Percentiles rank a stretch among this genome's conserved stretches.
Conservation (phyloP, 345 rosid genomes). For the rapeseed (Brassica napus) region DNA sequence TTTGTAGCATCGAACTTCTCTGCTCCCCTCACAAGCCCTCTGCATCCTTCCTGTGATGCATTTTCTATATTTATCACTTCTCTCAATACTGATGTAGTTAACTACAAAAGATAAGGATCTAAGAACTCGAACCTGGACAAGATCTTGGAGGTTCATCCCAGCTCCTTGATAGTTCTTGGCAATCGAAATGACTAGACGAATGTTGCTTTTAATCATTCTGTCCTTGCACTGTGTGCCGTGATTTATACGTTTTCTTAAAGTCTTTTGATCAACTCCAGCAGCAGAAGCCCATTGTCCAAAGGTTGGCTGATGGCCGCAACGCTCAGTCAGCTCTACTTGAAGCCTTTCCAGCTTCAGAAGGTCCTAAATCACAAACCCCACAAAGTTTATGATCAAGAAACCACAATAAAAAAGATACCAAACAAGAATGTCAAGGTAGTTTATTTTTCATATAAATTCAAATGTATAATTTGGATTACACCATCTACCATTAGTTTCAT, state of each 20-base stretch:
- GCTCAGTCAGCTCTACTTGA: slow-evolving; percentile 65
- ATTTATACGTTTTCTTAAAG: slow-evolving; percentile 68
- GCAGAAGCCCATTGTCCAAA: slow-evolving; percentile 92
- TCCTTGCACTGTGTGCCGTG: slow-evolving; percentile 78
- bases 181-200: slow-evolving; percentile 93
- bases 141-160: slow-evolving; percentile 94
- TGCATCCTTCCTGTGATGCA: slow-evolving; percentile 79
- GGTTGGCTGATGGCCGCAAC: slow-evolving; percentile 72
- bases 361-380: slow-evolving; percentile 49
- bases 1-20: slow-evolving; percentile 95
- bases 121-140: slow-evolving; percentile 69
- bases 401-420: slow-evolving; percentile 19
- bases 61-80: not conserved
- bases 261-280: slow-evolving; percentile 73
- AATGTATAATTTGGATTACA: not conserved
- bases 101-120: not conserved
- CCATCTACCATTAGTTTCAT: slow-evolving; percentile 11
- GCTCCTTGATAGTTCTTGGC: slow-evolving; percentile 89
- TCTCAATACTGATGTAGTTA: too few species aligned
- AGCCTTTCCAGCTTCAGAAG: slow-evolving; percentile 84
- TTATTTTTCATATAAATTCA: not conserved
- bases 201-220: slow-evolving; percentile 91
- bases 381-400: slow-evolving; percentile 18
- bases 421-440: not conserved
- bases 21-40: slow-evolving; percentile 85